These are phyloP conservation scores for Collybia sp. DNA, from an alignment of 768 basidiomycete genomes.

Conservation along the genomic window DNA sequence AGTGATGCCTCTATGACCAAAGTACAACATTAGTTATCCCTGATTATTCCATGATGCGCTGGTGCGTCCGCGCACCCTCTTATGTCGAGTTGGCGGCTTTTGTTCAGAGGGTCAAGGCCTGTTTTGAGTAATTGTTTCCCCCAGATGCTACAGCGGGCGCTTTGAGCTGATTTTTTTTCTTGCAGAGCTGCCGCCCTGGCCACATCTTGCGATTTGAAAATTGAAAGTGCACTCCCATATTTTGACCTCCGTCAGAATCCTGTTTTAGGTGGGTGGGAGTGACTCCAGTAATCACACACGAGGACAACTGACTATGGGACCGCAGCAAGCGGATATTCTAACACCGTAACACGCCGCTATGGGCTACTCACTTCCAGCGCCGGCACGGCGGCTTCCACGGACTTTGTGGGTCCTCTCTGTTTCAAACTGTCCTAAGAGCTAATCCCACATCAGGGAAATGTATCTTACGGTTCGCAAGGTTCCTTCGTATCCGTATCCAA, in stretches of 20 bases:
- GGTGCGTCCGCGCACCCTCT: constrained; percentile 67
- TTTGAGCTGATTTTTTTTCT: constrained; percentile 5
- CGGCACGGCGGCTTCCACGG: constrained; percentile 59
- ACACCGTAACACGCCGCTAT: constrained; percentile 39
- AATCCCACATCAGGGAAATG: constrained; percentile 52
- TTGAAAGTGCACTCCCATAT: constrained; percentile 38
- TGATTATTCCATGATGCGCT: constrained; percentile 73
- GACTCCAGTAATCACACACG: constrained; percentile 1
- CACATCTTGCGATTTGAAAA: constrained; percentile 48
- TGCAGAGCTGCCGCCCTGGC: constrained; percentile 64
- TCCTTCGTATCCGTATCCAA: not conserved
- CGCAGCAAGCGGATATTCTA: constrained; percentile 50
- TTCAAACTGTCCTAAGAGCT: constrained; percentile 3
- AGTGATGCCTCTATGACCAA: not conserved
- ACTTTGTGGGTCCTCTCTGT: constrained; percentile 54
- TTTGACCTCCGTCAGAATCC: constrained; percentile 57
- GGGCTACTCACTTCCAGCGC: constrained; percentile 27
- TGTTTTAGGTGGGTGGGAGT: constrained; percentile 38
- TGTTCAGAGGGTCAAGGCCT: constrained; percentile 56
- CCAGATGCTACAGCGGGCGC: not conserved
- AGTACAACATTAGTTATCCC: constrained; percentile 59
- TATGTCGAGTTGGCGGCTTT: constrained; percentile 49
- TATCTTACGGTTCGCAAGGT: constrained; percentile 52
- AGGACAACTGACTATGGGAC: not conserved
- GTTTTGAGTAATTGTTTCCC: constrained; percentile 55